Evolutionary conservation across 495 filamentous ascomycete genomes (phyloP).

Genomic region (Neurospora sp.): DNA sequence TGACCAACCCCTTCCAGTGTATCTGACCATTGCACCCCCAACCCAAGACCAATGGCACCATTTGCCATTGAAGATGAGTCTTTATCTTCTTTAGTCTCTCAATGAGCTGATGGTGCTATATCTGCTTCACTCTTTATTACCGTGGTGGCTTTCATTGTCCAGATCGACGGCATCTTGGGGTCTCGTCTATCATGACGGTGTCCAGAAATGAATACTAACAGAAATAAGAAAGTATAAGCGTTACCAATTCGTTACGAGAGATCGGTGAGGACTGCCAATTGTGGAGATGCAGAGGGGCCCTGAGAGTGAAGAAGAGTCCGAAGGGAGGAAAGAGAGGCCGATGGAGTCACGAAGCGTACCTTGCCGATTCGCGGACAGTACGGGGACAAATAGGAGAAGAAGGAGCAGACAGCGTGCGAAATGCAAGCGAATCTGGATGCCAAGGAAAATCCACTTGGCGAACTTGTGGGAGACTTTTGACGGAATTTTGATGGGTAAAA

Average conservation of each 20-base stretch:
- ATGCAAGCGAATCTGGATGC: conserved; percentile 2
- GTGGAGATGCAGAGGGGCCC: not conserved
- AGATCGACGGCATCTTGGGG: not conserved
- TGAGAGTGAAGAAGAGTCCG: not conserved
- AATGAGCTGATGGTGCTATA: not conserved
- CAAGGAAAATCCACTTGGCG: not conserved
- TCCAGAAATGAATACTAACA: not conserved
- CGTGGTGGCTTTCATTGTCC: not conserved
- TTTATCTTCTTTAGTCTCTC: not conserved
- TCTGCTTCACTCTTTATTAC: not conserved
- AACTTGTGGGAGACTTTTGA: too few species aligned
- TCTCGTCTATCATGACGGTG: not conserved
- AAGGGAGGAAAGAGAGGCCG: not conserved
- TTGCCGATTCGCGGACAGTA: not conserved
- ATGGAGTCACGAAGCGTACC: not conserved
- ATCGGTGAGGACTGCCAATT: not conserved
- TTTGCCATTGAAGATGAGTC: not conserved
- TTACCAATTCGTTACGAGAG: not conserved
- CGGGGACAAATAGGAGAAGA: not conserved
- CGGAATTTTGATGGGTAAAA: not conserved
- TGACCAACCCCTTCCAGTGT: not conserved
- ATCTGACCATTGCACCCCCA: not conserved
- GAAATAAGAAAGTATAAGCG: not conserved
- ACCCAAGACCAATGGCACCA: not conserved
- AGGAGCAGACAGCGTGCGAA: not conserved